phyloP scores from a whole-genome alignment of 805 yeast genomes.

The Lipomyces lipofer region DNA sequence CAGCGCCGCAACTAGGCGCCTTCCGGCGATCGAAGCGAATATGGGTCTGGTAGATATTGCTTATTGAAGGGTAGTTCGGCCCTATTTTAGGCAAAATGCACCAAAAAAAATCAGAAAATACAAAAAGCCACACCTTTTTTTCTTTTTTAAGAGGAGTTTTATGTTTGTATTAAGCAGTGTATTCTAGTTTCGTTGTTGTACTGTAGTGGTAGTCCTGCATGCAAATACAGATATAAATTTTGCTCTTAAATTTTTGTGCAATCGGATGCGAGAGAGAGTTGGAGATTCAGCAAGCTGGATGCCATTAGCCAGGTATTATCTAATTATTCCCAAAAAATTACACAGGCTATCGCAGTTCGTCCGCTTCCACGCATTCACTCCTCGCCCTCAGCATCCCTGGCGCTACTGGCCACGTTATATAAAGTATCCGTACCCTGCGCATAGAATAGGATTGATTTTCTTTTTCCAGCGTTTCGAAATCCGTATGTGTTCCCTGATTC shows the following conservation, averaged over 20 bases:
- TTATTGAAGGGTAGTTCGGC: too few species aligned
- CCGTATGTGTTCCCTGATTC: constrained; percentile 22
- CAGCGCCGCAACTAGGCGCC: constrained; percentile 31
- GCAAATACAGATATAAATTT: neutral
- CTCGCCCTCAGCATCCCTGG: too few species aligned
- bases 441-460: constrained; percentile 63
- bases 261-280: neutral
- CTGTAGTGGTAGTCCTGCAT: too few species aligned
- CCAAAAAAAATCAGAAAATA: constrained; percentile 19
- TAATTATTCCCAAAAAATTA: too few species aligned
- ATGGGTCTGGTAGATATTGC: neutral
- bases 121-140: constrained; percentile 24
- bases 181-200: neutral
- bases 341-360: too few species aligned
- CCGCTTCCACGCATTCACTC: too few species aligned
- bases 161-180: neutral
- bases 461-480: constrained; percentile 50
- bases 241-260: neutral
- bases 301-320: too few species aligned
- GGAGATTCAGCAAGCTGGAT: neutral
- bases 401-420: too few species aligned
- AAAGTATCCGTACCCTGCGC: constrained; percentile 57
- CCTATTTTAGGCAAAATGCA: neutral
- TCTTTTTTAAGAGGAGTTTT: constrained; percentile 23
- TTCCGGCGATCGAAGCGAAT: neutral